phyloP scores from a whole-genome alignment of 257 asterid species.

The Avicennia marina region DNA sequence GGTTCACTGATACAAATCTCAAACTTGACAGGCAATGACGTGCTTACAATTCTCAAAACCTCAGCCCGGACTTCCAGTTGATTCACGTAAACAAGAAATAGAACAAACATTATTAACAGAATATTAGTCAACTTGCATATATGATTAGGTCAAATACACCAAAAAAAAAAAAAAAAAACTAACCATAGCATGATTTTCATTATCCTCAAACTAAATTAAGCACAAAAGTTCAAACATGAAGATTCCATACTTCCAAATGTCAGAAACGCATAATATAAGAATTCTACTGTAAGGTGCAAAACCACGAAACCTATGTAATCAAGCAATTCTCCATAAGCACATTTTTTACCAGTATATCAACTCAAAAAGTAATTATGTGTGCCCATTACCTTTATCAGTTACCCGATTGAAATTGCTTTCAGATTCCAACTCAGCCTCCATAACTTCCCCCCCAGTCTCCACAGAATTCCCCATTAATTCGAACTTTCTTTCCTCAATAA shows the following conservation, averaged over 20 bases:
- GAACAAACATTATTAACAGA: background rate
- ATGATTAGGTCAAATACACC: background rate
- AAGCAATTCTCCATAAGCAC: background rate
- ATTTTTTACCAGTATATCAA: background rate
- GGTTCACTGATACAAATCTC: background rate
- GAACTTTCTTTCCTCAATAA: constrained; percentile 12
- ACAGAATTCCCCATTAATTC: constrained; percentile 25
- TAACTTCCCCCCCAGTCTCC: constrained; percentile 24
- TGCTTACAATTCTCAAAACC: background rate
- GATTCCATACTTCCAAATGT: background rate
- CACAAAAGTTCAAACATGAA: background rate
- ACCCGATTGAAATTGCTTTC: constrained; percentile 26
- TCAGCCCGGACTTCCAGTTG: constrained; percentile 5
- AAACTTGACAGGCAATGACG: background rate
- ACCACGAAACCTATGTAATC: background rate
- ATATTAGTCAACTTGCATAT: background rate
- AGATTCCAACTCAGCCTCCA: constrained; percentile 25
- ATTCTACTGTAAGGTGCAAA: too few relatives aligned
- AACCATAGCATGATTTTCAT: background rate
- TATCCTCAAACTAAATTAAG: background rate
- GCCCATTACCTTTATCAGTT: constrained; percentile 45
- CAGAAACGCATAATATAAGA: too few relatives aligned
- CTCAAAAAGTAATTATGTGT: background rate
- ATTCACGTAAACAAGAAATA: background rate
- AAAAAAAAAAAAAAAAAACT: background rate